phyloP scores from a whole-genome alignment of 257 asterid genomes.

The Marsdenia floribunda region DNA sequence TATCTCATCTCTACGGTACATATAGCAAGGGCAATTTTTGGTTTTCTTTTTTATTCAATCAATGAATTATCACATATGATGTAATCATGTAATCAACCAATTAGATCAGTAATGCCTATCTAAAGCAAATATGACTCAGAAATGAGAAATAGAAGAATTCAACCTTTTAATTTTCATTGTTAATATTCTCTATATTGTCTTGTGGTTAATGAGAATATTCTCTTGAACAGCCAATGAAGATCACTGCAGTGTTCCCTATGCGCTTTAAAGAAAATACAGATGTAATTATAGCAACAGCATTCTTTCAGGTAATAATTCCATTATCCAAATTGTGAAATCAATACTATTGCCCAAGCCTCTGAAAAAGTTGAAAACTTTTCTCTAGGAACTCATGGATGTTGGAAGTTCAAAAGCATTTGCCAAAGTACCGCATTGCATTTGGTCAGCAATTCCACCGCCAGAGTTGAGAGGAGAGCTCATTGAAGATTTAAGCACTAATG shows the following conservation, averaged over 20 bases:
- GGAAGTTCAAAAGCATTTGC: slow-evolving; percentile 43
- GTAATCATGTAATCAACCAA: neutral
- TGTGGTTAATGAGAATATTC: slow-evolving; percentile 9
- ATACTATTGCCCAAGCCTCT: neutral
- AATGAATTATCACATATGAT: neutral
- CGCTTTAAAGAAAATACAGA: slow-evolving; percentile 70
- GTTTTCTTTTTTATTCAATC: neutral
- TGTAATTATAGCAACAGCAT: slow-evolving; percentile 65
- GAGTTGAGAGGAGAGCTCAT: slow-evolving; percentile 85
- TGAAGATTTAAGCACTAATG: slow-evolving; percentile 80
- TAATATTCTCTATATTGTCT: slow-evolving; percentile 1
- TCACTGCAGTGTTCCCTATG: slow-evolving; percentile 82
- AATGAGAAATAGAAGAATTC: neutral
- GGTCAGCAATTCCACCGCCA: slow-evolving; percentile 86
- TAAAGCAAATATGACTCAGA: neutral
- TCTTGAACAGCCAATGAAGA: slow-evolving; percentile 53
- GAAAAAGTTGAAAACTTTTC: neutral
- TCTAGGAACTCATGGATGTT: slow-evolving; percentile 79
- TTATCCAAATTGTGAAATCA: neutral
- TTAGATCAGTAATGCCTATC: neutral
- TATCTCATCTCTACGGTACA: neutral
- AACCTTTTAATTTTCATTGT: neutral
- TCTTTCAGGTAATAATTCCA: slow-evolving; percentile 61
- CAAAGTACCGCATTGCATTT: slow-evolving; percentile 76
- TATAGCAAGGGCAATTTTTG: neutral